These are phyloP conservation scores for Meyerozyma smithsonii DNA, from an alignment of 1,139 yeast genomes.

Conservation along the genomic window DNA sequence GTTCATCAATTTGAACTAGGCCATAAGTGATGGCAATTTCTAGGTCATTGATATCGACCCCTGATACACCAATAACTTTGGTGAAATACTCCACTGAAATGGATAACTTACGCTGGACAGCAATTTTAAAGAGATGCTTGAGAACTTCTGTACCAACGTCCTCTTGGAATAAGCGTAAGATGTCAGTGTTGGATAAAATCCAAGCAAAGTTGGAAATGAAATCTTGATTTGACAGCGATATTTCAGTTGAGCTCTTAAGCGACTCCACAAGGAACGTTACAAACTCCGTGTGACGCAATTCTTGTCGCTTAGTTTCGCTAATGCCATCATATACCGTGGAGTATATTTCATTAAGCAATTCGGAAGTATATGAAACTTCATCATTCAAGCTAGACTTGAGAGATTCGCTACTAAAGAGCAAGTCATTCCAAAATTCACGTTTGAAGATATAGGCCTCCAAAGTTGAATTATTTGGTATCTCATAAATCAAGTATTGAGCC, in stretches of 20 bases:
- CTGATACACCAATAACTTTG: background rate
- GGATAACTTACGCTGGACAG: background rate
- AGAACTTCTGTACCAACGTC: conserved; percentile 3
- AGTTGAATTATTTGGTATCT: conserved; percentile 10
- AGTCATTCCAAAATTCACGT: conserved; percentile 14
- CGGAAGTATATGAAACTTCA: conserved; percentile 3
- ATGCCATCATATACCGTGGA: background rate
- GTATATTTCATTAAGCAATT: conserved; percentile 33
- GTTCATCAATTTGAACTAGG: background rate
- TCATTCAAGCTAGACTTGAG: conserved; percentile 8
- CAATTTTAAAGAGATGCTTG: background rate
- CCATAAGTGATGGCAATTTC: background rate
- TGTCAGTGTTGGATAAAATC: conserved; percentile 17
- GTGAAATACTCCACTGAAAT: background rate
- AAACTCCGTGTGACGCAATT: conserved; percentile 7
- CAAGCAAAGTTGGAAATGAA: conserved; percentile 18
- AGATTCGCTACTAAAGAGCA: conserved; percentile 7
- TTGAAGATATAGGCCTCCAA: conserved; percentile 16
- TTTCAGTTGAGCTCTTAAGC: conserved; percentile 6
- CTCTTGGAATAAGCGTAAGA: conserved; percentile 5
- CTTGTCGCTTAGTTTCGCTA: conserved; percentile 2
- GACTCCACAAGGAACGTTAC: conserved; percentile 11
- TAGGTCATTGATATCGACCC: background rate
- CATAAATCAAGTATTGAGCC: conserved; percentile 36
- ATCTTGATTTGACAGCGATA: conserved; percentile 10